A percentile compares a stretch with the other conserved stretches of the same genome.
phyloP scores from a whole-genome alignment of 2,329 filamentous ascomycete species.

The Exophiala viscosa region DNA sequence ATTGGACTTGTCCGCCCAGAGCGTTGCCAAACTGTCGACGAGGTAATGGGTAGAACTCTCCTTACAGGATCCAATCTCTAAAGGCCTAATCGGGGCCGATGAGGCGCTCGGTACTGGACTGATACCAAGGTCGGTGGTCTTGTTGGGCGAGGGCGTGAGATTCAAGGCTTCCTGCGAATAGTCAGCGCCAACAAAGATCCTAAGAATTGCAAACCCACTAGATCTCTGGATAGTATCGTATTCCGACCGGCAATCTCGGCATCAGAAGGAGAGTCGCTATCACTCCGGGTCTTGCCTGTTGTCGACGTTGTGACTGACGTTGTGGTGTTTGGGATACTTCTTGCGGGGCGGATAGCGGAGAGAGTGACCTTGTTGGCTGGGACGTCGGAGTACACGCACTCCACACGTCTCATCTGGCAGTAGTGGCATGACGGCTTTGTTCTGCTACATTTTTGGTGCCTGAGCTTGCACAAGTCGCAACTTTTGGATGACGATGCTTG shows the following conservation, averaged over 20 bases:
- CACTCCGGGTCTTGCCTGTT: neutral
- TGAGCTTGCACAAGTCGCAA: slow-evolving; percentile 5
- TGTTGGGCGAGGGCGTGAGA: neutral
- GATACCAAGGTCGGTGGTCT: too few species aligned
- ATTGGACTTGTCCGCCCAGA: neutral
- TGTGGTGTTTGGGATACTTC: neutral
- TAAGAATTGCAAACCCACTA: neutral
- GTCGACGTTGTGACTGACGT: neutral
- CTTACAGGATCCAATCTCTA: neutral
- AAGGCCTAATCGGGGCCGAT: neutral
- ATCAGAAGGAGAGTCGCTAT: neutral
- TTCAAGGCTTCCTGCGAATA: neutral
- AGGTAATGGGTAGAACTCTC: slow-evolving; percentile 1
- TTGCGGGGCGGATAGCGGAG: neutral
- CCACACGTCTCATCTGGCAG: slow-evolving; percentile 3
- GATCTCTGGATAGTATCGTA: neutral
- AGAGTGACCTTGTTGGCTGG: slow-evolving; percentile 1
- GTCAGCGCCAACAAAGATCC: too few species aligned
- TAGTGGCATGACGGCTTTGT: slow-evolving; percentile 2
- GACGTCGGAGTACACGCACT: slow-evolving; percentile 2
- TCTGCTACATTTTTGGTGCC: slow-evolving; percentile 8
- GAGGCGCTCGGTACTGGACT: neutral
- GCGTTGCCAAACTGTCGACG: neutral
- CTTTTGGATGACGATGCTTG: neutral
- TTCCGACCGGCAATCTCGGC: neutral